Base-by-base conservation (phyloP, 768 basidiomycete species). In the Pisolithus orientalis region DNA sequence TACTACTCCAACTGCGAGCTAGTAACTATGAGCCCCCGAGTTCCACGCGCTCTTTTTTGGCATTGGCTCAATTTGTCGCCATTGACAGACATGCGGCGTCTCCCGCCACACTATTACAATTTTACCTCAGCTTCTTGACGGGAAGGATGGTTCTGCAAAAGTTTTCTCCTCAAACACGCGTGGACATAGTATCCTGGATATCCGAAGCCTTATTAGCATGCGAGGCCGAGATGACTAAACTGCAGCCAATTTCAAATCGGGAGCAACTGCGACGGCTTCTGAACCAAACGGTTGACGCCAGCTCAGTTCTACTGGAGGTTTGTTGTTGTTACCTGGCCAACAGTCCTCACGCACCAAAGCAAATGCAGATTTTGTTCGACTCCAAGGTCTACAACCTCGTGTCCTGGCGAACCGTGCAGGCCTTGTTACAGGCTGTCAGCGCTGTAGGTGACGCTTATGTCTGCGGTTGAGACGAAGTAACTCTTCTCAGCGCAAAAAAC, bases 201-300 rank as follows among this genome's bases (percentile, higher is more conserved):
- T 73, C 77, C 51, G 72, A 75, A 45, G 58, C 71, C 0, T 70
- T 82, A 50, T 62, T 62, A 47, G 69, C 72, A 38, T 73, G 74
- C 56, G 67, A 72, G 57, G 62, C 49, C 49, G 58, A 62, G 50
- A 57, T 56, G 49, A 55, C 49, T 42, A 56, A 63, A 31, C 63
- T 61, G 6, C 25, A 61, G 44, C 62, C 69, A 44, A 60, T 56
- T 7, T 55, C 58, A 16, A 57, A 60, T 17, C 63, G 62, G 17
- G 65, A 65, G 3, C 62, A 72, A 53, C 55, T 73, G 44, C 50
- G 62, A n/a, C 59, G 66, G 27, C 58, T 80, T 44, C 75, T 71
- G 38, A 72, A 70, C 54, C 77, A 77, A 56, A 65, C 79, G 37
- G 70, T 79, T 4, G 80, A 83, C 53, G 76, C 79, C 7, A 75